Percentiles rank a stretch among this genome's conserved stretches.
Evolutionary conservation across 345 rosid genomes (phyloP).

Genomic region (Turritis glabra): DNA sequence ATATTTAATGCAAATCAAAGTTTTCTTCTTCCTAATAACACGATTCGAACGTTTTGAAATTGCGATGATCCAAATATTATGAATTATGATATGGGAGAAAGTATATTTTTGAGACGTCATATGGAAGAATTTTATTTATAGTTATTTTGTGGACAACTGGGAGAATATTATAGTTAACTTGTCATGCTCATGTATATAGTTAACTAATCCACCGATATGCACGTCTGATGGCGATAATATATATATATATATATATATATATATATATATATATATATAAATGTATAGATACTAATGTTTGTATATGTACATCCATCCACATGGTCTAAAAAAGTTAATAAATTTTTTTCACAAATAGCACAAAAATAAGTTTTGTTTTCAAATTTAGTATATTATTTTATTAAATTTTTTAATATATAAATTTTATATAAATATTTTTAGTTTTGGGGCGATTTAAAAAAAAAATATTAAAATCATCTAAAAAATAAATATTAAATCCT

Average conservation of each 20-base stretch:
- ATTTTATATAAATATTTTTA: too few relatives aligned
- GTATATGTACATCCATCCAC: slow-evolving; percentile 20
- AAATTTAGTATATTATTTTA: too few relatives aligned
- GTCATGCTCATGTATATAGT: slow-evolving; percentile 12
- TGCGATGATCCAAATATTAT: not conserved
- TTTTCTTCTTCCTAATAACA: not conserved
- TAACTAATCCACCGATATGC: slow-evolving; percentile 26
- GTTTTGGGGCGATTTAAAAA: too few relatives aligned
- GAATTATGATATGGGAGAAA: not conserved
- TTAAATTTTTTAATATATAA: too few relatives aligned
- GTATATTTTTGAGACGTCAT: not conserved
- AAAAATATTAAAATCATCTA: too few relatives aligned
- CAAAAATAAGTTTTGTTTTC: too few relatives aligned
- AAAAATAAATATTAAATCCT: too few relatives aligned
- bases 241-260: not conserved
- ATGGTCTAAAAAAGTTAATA: slow-evolving; percentile 38
- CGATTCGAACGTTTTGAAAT: not conserved
- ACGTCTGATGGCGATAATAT: slow-evolving; percentile 16
- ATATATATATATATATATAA: slow-evolving; percentile 16
- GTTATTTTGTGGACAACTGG: not conserved
- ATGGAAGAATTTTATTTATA: not conserved
- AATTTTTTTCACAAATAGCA: too few relatives aligned
- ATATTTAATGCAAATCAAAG: not conserved
- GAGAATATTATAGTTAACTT: slow-evolving; percentile 24
- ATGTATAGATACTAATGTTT: not conserved